phyloP scores from a whole-genome alignment of 163 green algal species.

The Scenedesmus sp. region DNA sequence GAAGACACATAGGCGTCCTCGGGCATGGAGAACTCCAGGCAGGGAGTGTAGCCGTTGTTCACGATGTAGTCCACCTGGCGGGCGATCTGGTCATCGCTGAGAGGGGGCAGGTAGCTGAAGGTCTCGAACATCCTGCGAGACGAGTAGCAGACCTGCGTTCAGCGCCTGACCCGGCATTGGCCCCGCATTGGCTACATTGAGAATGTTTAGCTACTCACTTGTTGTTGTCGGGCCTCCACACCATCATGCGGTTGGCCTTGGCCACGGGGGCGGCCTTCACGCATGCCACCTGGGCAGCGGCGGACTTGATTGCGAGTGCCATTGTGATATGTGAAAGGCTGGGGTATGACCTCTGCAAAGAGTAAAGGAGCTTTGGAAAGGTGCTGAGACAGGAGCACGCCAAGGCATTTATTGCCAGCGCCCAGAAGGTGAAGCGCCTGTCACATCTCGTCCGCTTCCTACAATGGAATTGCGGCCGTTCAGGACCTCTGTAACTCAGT shows the following conservation, averaged over 20 bases:
- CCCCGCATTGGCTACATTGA: not conserved
- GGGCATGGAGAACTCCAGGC: slow-evolving; percentile 93
- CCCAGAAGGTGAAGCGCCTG: not conserved
- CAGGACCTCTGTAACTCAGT: not conserved
- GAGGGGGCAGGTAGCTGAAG: slow-evolving; percentile 97
- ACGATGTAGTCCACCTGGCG: slow-evolving; percentile 96
- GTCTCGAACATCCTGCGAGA: slow-evolving; percentile 95
- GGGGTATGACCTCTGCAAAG: slow-evolving; percentile 4
- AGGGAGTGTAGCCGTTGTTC: slow-evolving; percentile 85
- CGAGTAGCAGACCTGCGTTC: not conserved
- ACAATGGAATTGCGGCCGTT: not conserved
- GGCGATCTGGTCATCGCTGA: slow-evolving; percentile 91
- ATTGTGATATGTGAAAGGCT: slow-evolving; percentile 42
- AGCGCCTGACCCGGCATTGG: not conserved
- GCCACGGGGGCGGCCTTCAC: slow-evolving; percentile 54
- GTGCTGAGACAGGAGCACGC: not conserved
- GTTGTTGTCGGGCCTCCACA: slow-evolving; percentile 85
- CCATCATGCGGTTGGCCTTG: slow-evolving; percentile 76
- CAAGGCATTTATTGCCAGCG: not conserved
- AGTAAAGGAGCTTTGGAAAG: slow-evolving; percentile 20
- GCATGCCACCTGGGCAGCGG: slow-evolving; percentile 12
- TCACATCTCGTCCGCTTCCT: not conserved
- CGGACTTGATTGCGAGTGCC: slow-evolving; percentile 39
- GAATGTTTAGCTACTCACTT: slow-evolving; percentile 65
- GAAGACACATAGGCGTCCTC: slow-evolving; percentile 82